Conservation (phyloP, 2,329 filamentous ascomycete genomes). For the Apiospora rasikravindrae region DNA sequence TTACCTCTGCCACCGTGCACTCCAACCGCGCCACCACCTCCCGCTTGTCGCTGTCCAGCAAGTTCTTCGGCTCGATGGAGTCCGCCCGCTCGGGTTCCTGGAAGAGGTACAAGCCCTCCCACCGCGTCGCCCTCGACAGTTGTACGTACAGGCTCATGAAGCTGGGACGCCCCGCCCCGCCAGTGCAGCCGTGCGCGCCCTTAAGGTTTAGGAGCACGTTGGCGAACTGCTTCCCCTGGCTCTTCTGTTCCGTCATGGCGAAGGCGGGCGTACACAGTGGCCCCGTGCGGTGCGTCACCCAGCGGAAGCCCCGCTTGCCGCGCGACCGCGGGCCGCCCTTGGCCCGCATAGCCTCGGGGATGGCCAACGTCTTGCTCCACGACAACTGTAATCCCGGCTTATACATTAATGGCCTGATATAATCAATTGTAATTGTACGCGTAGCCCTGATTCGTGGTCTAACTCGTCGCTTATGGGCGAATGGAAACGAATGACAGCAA, state of each 20-base stretch:
- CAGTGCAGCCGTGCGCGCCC: slow-evolving; percentile 19
- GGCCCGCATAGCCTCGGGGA: not conserved
- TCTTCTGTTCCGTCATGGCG: slow-evolving; percentile 21
- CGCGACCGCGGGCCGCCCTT: not conserved
- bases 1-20: not conserved
- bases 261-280: slow-evolving; percentile 23
- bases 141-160: slow-evolving; percentile 28
- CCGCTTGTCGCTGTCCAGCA: slow-evolving; percentile 22
- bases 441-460: too few species aligned
- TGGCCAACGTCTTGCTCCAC: not conserved
- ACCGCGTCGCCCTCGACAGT: slow-evolving; percentile 23
- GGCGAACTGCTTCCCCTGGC: slow-evolving; percentile 16
- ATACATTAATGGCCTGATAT: too few species aligned
- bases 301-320: not conserved
- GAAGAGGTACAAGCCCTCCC: slow-evolving; percentile 17
- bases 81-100: slow-evolving; percentile 21
- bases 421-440: too few species aligned
- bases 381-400: too few species aligned
- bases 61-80: slow-evolving; percentile 28
- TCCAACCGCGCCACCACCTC: slow-evolving; percentile 13
- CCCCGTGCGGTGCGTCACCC: slow-evolving; percentile 21
- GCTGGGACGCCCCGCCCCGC: slow-evolving; percentile 19
- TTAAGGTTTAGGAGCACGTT: slow-evolving; percentile 24
- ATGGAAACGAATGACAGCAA: too few species aligned
- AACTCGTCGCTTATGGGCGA: too few species aligned